These are phyloP conservation scores for Moringa oleifera DNA, from an alignment of 345 rosid species.

Conservation along the genomic window DNA sequence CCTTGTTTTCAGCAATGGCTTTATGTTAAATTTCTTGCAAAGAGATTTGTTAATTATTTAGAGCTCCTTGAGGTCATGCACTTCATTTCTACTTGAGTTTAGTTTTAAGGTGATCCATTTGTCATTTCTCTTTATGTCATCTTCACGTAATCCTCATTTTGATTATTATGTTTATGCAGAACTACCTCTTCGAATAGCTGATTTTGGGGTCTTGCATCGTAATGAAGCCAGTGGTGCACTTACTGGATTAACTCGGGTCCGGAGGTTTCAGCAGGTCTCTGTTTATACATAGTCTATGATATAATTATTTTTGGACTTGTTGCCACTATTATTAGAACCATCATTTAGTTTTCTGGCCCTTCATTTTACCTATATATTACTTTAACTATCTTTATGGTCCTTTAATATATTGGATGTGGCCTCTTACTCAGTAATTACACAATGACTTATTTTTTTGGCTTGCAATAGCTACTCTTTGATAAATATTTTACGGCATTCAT, in stretches of 20 bases:
- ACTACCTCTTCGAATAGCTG: conserved; percentile 89
- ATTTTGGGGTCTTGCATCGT: conserved; percentile 94
- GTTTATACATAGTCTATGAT: not conserved
- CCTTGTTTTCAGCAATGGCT: not conserved
- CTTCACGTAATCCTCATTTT: not conserved
- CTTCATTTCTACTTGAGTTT: not conserved
- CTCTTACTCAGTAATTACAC: not conserved
- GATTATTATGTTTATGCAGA: conserved; percentile 43
- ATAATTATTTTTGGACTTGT: not conserved
- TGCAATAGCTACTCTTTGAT: not conserved
- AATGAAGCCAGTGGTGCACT: conserved; percentile 99
- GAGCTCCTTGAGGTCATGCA: not conserved
- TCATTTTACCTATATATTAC: conserved; percentile 4
- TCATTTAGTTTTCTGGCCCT: not conserved
- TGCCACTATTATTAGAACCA: not conserved
- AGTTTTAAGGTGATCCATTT: not conserved
- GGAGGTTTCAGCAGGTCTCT: conserved; percentile 96
- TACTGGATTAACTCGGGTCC: conserved; percentile 88
- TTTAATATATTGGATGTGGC: not conserved
- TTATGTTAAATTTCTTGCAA: too few species aligned
- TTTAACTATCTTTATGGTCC: too few species aligned
- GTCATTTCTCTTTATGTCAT: conserved; percentile 6
- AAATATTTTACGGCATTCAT: conserved; percentile 9
- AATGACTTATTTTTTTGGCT: too few species aligned
- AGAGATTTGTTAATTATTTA: too few species aligned